Percentiles rank a stretch among this genome's conserved stretches.
Conservation (phyloP, 1,284 basidiomycete genomes). For the Puccinia polysora region DNA sequence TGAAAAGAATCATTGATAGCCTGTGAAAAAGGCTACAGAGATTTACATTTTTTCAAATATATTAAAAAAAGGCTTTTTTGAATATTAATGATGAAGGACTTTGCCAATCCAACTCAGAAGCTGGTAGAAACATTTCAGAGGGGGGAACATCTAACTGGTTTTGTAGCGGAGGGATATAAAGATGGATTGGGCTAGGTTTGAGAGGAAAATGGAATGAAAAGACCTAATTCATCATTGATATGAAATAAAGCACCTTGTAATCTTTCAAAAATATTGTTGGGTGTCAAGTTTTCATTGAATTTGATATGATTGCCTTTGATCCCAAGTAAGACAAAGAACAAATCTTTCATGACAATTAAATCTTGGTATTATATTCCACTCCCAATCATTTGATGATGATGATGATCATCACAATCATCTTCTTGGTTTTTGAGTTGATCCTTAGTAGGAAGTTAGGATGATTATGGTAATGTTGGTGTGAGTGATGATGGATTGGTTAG, state of each 20-base stretch:
- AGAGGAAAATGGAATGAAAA: slow-evolving; percentile 50
- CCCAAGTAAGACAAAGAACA: slow-evolving; percentile 84
- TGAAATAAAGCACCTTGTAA: slow-evolving; percentile 75
- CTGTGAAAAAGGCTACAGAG: too few relatives aligned
- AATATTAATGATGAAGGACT: too few relatives aligned
- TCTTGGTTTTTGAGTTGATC: too few relatives aligned
- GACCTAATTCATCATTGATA: slow-evolving; percentile 70
- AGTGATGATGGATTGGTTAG: neutral
- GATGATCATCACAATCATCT: too few relatives aligned
- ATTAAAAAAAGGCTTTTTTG: too few relatives aligned
- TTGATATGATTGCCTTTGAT: slow-evolving; percentile 86
- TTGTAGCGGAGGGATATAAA: neutral
- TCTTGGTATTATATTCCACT: slow-evolving; percentile 81
- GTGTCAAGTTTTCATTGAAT: slow-evolving; percentile 72
- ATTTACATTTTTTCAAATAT: too few relatives aligned
- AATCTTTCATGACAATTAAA: slow-evolving; percentile 82
- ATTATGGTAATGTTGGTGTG: neutral
- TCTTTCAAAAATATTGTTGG: slow-evolving; percentile 65
- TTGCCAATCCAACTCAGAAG: too few relatives aligned
- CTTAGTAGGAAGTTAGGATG: too few relatives aligned
- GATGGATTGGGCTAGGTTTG: neutral
- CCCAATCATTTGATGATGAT: too few relatives aligned
- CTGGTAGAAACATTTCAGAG: neutral
- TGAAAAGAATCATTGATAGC: neutral
- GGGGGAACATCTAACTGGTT: too few relatives aligned